Base-by-base conservation (phyloP, 192 early-diverging fungal genomes). In the Gigaspora rosea region DNA sequence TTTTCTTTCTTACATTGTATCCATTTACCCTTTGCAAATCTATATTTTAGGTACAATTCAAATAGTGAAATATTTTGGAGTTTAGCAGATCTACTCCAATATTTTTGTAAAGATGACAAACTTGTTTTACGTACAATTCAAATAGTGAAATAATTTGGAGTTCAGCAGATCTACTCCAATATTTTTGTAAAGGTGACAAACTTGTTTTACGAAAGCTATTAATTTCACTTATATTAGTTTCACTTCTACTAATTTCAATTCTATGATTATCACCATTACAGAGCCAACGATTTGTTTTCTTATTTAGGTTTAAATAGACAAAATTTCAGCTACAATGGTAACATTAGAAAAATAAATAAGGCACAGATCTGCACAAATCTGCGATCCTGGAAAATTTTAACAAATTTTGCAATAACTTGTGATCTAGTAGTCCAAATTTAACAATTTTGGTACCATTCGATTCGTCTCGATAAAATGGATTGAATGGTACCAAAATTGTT, bases 11-110 rank as follows among this genome's bases (percentile, higher is more conserved):
- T 6, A 13, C 36, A 68, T 2, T 13, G 35, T 68, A 48, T 10
- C 66, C 36, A 68, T n/a, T 68, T 47, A 7, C 11, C 66, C n/a
- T 46, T 68, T 5, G 47, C 4, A n/a, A 36, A n/a, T 20, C 46
- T 49, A n/a, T 68, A 49, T 68, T 46, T 12, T 16, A 68, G 22
- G 13, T 68, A 20, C 20, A 68, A 68, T 10, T 36, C 16, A 46
- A 68, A 68, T 13, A 68, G 27, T 68, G 15, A 68, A 47, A 68
- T 3, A 8, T 1, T 36, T 13, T 47, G 4, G 11, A 46, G 13
- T 49, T 68, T 13, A 48, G 48, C 36, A 68, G 66, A 36, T 68
- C 10, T 10, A 68, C 3, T 68, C 8, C 66, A 68, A 22, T 68
- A 68, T 27, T 36, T 68, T 68, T 46, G 36, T 20, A 68, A 41